Evolutionary conservation across 768 basidiomycete species (phyloP), one percentile per base, ranked within the genome.

Genomic region (Pulveroboletus ravenelii): DNA sequence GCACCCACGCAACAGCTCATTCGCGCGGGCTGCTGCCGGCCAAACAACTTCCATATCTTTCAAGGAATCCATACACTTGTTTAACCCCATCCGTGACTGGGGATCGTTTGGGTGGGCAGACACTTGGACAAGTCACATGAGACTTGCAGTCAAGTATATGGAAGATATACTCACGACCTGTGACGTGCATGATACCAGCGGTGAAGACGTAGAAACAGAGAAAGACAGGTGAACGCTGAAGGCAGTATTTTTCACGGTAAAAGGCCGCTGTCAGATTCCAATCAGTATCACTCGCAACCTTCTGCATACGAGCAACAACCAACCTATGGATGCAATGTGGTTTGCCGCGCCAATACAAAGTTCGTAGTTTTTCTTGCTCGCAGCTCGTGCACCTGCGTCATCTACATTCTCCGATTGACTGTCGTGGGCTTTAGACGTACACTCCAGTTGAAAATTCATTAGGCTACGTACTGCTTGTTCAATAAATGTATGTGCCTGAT

Each of bases 131-230:
- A 37, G 18, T 31, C 27, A 37, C 34, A 42, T 60, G 40, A 51
- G 50, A 49, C 20, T 4, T 20, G 34, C 17, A 6, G 14, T 10
- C 27, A 31, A 50, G 10, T 13, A 40, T 34, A 45, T 18, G 23
- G 23, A 43, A 6, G 3, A 17, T 25, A 17, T 1, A 78, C 87
- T 57, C 60, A 91, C 88, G 66, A 36, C 73, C 82, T 2, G 81
- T 81, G 41, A 87, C 79, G 58, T 90, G 89, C 85, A 87, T 88
- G 46, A 90, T 80, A 50, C 80, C 80, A 14, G 87, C 87, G 3
- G 84, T 84, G 70, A 91, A 91, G 14, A 88, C 73, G 59, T 89
- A 89, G 61, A 89, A 91, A 59, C 79, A 84, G 27, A 88, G 68
- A 62, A 88, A 90, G 5, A 83, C 84, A 1, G 88, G 71, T 15